Evolutionary conservation across 768 basidiomycete genomes (phyloP).

Genomic region (Lepiota brunneoincarnata): DNA sequence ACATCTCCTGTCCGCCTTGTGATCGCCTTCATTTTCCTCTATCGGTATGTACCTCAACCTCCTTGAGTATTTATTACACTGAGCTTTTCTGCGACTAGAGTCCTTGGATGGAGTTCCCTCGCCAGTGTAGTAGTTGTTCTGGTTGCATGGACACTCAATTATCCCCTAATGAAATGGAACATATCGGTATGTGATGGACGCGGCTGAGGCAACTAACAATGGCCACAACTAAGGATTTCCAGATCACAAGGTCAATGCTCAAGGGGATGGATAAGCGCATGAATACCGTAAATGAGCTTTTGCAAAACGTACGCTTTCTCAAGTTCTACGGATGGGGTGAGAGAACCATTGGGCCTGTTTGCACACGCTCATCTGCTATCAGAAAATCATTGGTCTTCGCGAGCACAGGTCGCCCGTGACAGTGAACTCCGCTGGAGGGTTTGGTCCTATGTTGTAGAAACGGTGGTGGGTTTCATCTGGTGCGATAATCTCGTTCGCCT

Average conservation of each 20-base stretch:
- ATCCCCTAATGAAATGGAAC: slow-evolving; percentile 65
- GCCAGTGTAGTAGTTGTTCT: slow-evolving; percentile 67
- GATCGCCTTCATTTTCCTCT: slow-evolving; percentile 70
- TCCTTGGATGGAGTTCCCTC: slow-evolving; percentile 78
- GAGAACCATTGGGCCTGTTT: slow-evolving; percentile 8
- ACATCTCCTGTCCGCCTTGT: slow-evolving; percentile 59
- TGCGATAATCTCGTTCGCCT: slow-evolving; percentile 17
- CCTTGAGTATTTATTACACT: neutral
- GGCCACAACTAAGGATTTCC: neutral
- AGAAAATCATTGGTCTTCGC: slow-evolving; percentile 62
- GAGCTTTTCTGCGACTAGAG: slow-evolving; percentile 30
- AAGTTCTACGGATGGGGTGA: slow-evolving; percentile 79
- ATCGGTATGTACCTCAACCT: slow-evolving; percentile 45
- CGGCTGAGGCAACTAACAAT: neutral
- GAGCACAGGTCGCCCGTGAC: slow-evolving; percentile 52
- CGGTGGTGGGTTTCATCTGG: slow-evolving; percentile 69
- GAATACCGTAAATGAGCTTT: slow-evolving; percentile 70
- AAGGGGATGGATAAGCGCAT: slow-evolving; percentile 68
- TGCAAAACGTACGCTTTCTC: slow-evolving; percentile 71
- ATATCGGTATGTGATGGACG: slow-evolving; percentile 43
- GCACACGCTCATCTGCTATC: slow-evolving; percentile 6
- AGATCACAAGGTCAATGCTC: slow-evolving; percentile 58
- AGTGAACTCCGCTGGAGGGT: slow-evolving; percentile 67
- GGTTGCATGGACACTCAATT: slow-evolving; percentile 60
- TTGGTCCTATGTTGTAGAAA: slow-evolving; percentile 58